Conservation (phyloP, 2,329 filamentous ascomycete genomes). For the Fusarium concolor region DNA sequence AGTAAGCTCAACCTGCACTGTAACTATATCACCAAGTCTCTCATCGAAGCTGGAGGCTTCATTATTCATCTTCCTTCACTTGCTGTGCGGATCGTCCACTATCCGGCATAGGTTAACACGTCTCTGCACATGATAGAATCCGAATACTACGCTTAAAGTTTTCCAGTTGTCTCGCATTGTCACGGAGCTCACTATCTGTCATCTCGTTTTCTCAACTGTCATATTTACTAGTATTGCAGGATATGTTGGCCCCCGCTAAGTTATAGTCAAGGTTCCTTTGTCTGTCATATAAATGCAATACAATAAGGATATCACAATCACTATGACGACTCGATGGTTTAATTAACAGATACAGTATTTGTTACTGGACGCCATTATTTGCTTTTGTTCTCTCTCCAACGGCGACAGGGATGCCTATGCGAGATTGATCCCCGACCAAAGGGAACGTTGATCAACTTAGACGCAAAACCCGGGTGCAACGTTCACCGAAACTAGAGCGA, state of each 20-base stretch:
- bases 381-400: slow-evolving; percentile 2
- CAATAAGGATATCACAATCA: slow-evolving; percentile 15
- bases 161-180: slow-evolving; percentile 1
- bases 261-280: slow-evolving; percentile 19
- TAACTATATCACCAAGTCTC: background rate
- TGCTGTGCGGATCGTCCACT: background rate
- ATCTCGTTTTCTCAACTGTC: background rate
- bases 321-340: slow-evolving; percentile 2
- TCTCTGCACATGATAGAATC: background rate
- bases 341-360: background rate
- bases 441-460: slow-evolving; percentile 20
- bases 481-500: background rate
- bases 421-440: slow-evolving; percentile 17
- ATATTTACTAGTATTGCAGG: slow-evolving; percentile 10
- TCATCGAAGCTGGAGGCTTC: slow-evolving; percentile 5
- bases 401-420: slow-evolving; percentile 5
- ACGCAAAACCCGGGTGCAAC: slow-evolving; percentile 20
- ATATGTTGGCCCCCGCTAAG: background rate
- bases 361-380: background rate
- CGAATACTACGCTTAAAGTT: slow-evolving; percentile 29
- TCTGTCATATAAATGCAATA: slow-evolving; percentile 19
- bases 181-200: background rate
- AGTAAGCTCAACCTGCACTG: slow-evolving; percentile 7
- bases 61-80: slow-evolving; percentile 14
- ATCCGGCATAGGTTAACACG: slow-evolving; percentile 4